These are phyloP conservation scores for Panaeolus papilionaceus DNA, from an alignment of 768 basidiomycete genomes.

Conservation along the genomic window DNA sequence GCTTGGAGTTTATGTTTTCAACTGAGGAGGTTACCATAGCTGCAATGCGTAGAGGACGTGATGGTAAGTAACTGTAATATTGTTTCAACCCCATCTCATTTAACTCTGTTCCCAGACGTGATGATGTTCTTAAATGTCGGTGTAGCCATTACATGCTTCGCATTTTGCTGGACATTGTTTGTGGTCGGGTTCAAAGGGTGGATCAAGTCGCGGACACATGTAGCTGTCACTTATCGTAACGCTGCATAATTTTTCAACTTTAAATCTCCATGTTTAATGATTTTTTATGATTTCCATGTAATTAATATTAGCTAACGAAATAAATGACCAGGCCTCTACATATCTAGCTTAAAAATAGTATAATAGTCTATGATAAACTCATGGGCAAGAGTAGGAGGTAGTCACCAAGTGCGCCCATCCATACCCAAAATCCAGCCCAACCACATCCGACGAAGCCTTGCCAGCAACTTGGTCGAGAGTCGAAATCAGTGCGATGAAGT, in stretches of 20 bases:
- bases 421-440: constrained; percentile 87
- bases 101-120: constrained; percentile 55
- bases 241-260: constrained; percentile 27
- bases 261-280: constrained; percentile 14
- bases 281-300: neutral
- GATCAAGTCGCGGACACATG: constrained; percentile 54
- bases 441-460: constrained; percentile 87
- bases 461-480: constrained; percentile 85
- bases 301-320: constrained; percentile 12
- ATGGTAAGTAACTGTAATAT: constrained; percentile 55
- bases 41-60: constrained; percentile 89
- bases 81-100: constrained; percentile 14
- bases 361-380: constrained; percentile 9
- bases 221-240: constrained; percentile 38
- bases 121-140: constrained; percentile 91
- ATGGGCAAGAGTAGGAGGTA: constrained; percentile 48
- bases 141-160: constrained; percentile 85
- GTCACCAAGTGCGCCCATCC: constrained; percentile 81
- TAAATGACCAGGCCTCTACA: neutral
- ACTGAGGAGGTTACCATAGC: constrained; percentile 90
- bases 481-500: constrained; percentile 75
- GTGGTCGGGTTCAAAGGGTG: constrained; percentile 86
- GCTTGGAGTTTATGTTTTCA: constrained; percentile 88
- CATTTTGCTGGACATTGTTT: constrained; percentile 83
- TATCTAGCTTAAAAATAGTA: constrained; percentile 1